Evolutionary conservation across 2,329 filamentous ascomycete genomes (phyloP).

Genomic region (Pleurostoma richardsiae): DNA sequence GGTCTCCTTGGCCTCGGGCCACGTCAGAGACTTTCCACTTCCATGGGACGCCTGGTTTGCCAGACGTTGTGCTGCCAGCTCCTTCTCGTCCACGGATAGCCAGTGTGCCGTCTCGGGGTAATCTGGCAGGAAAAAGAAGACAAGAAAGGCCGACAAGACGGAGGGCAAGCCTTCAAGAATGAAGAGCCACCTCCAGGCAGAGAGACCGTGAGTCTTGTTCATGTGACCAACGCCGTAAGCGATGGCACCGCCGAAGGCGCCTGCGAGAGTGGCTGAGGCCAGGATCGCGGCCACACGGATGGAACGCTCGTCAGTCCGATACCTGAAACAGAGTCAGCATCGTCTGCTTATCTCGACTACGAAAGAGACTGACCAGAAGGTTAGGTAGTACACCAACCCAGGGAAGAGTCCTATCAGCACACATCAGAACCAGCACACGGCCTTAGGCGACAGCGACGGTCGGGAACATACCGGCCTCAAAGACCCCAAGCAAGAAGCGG

Average conservation of each 20-base stretch:
- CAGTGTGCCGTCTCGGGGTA: constrained; percentile 60
- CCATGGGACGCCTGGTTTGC: constrained; percentile 43
- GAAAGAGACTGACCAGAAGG: constrained; percentile 45
- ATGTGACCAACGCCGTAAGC: constrained; percentile 68
- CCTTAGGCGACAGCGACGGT: no score
- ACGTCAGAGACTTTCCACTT: constrained; percentile 54
- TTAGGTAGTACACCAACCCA: constrained; percentile 50
- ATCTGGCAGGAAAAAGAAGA: constrained; percentile 59
- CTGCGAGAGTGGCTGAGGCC: constrained; percentile 61
- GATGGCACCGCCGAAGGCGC: constrained; percentile 66
- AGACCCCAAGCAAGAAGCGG: constrained; percentile 60
- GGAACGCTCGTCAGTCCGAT: constrained; percentile 63
- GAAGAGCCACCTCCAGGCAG: constrained; percentile 63
- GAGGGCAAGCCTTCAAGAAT: constrained; percentile 36
- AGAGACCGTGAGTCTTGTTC: constrained; percentile 53
- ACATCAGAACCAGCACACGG: no score
- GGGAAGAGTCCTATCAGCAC: constrained; percentile 18
- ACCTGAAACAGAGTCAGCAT: constrained; percentile 59
- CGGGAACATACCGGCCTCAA: constrained; percentile 67
- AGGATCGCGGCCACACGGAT: constrained; percentile 66
- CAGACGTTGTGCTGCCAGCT: constrained; percentile 39
- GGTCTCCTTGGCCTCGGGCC: constrained; percentile 64
- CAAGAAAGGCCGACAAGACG: constrained; percentile 47
- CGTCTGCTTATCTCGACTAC: constrained; percentile 61
- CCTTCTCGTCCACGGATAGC: constrained; percentile 54